Conservation (phyloP, 371 early-diverging fungal genomes). For the Apophysomyces ossiformis region DNA sequence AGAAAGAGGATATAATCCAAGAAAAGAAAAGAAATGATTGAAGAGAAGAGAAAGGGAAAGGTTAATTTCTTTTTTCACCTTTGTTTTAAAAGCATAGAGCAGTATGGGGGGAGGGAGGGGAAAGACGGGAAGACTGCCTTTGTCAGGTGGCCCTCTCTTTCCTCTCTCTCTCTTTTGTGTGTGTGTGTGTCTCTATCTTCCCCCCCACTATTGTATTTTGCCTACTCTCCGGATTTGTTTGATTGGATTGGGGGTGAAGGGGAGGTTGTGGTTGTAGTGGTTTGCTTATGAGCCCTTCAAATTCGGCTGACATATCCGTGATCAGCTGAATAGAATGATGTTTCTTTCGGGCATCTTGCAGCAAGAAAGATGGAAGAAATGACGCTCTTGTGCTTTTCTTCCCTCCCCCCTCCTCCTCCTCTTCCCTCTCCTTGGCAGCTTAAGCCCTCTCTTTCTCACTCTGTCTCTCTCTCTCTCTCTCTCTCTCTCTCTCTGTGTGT, state of each 20-base stretch:
- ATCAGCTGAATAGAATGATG: not conserved
- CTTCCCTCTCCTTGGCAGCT: not conserved
- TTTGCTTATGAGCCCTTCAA: not conserved
- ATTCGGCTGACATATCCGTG: conserved; percentile 10
- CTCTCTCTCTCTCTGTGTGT: too few species aligned
- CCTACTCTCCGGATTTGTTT: conserved; percentile 1
- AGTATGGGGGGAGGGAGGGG: not conserved
- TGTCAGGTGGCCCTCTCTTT: not conserved
- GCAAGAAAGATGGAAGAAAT: conserved; percentile 2
- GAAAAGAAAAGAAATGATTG: not conserved
- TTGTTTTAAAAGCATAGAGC: conserved; percentile 2
- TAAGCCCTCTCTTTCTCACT: not conserved
- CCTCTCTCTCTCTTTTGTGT: too few species aligned
- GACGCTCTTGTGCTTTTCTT: conserved; percentile 6
- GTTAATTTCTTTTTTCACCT: not conserved
- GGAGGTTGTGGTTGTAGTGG: too few species aligned
- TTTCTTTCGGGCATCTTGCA: conserved; percentile 9
- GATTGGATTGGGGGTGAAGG: not conserved
- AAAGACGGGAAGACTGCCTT: too few species aligned
- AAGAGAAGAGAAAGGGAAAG: not conserved
- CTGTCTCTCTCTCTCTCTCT: too few species aligned
- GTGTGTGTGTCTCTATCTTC: too few species aligned
- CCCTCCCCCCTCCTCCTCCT: too few species aligned
- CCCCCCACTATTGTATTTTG: conserved; percentile 3
- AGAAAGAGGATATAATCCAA: not conserved